These are phyloP conservation scores for Cyclotella choctawhatcheeana DNA, from an alignment of 108 stramenopile species.

Conservation along the genomic window DNA sequence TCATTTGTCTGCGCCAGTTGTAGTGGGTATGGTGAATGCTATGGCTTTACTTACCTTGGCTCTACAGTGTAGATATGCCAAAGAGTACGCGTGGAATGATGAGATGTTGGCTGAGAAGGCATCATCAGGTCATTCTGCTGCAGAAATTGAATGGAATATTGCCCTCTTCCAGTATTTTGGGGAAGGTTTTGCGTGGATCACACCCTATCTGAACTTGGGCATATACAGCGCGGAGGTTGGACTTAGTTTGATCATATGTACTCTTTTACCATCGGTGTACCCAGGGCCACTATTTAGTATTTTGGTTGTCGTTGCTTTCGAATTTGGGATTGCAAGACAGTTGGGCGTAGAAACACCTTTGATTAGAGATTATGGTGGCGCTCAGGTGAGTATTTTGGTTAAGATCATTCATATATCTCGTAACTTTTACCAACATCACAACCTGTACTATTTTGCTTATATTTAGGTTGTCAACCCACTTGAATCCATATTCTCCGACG, in stretches of 20 bases:
- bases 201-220: constrained; percentile 22
- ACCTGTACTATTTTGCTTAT: background rate
- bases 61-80: constrained; percentile 53
- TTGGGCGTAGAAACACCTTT: constrained; percentile 46
- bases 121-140: constrained; percentile 17
- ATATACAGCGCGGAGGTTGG: constrained; percentile 29
- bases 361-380: constrained; percentile 51
- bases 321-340: constrained; percentile 41
- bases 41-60: constrained; percentile 52
- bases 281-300: constrained; percentile 42
- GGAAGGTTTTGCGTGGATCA: constrained; percentile 43
- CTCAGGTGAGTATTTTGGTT: constrained; percentile 34
- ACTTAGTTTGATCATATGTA: constrained; percentile 20
- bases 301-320: constrained; percentile 28
- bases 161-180: constrained; percentile 41
- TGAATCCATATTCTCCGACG: constrained; percentile 29
- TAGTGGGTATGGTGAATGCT: constrained; percentile 69
- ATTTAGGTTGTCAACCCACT: constrained; percentile 29
- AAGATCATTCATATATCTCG: background rate
- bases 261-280: constrained; percentile 41
- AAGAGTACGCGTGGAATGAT: constrained; percentile 39
- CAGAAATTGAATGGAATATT: constrained; percentile 30
- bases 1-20: constrained; percentile 52
- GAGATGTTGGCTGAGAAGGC: constrained; percentile 18
- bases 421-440: background rate